These are phyloP conservation scores for Trypanosomatidae sp. DNA, from an alignment of 208 protist species.

Conservation along the genomic window DNA sequence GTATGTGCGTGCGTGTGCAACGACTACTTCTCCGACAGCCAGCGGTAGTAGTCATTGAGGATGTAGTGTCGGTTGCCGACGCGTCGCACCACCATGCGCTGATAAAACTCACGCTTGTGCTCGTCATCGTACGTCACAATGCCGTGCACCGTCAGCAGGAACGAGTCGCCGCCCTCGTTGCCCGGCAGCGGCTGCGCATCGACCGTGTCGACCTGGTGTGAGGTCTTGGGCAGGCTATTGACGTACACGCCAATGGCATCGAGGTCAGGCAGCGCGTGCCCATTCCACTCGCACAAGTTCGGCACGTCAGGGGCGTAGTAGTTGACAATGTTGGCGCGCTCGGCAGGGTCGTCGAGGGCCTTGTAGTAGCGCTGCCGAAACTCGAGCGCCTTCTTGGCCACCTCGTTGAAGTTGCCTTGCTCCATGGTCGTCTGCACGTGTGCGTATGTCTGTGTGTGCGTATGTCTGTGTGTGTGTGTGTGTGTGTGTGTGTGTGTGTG, in stretches of 20 bases:
- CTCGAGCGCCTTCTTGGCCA: conserved; percentile 69
- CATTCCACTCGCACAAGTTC: conserved; percentile 83
- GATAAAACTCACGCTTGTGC: conserved; percentile 79
- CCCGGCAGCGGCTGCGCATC: conserved; percentile 85
- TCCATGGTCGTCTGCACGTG: conserved; percentile 18
- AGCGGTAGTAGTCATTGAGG: conserved; percentile 86
- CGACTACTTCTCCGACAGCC: conserved; percentile 20
- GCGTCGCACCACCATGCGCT: conserved; percentile 69
- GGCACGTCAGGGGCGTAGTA: conserved; percentile 56
- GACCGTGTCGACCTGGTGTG: conserved; percentile 64
- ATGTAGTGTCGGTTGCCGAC: conserved; percentile 70
- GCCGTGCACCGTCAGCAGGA: conserved; percentile 70
- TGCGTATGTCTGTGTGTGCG: not conserved
- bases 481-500: not conserved
- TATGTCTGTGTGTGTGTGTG: too few species aligned
- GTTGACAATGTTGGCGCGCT: conserved; percentile 32
- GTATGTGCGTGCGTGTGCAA: too few species aligned
- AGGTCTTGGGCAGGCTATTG: conserved; percentile 40
- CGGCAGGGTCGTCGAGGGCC: conserved; percentile 46
- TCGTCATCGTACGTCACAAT: conserved; percentile 79
- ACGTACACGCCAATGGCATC: conserved; percentile 54
- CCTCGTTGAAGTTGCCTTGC: conserved; percentile 52
- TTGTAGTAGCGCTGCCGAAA: conserved; percentile 72
- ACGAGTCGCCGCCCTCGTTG: conserved; percentile 61
- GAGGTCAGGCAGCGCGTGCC: conserved; percentile 40